Evolutionary conservation across 257 asterid genomes (phyloP).

Genomic region (Fraxinus excelsior): DNA sequence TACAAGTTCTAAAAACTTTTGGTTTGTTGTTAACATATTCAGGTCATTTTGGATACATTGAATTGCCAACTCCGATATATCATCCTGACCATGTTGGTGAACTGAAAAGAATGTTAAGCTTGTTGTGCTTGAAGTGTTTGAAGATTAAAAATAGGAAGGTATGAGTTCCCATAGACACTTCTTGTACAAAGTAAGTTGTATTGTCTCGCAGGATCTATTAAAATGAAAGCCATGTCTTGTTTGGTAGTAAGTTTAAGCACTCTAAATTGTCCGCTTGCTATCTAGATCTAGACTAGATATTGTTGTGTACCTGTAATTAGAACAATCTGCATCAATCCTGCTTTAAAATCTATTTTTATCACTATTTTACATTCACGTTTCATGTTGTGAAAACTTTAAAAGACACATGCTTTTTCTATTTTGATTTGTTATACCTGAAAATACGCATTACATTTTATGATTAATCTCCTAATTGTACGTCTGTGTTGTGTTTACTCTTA

Average conservation of each 20-base stretch:
- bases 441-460: background rate
- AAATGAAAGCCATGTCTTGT: constrained; percentile 16
- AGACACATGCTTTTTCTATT: constrained; percentile 4
- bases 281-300: background rate
- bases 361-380: background rate
- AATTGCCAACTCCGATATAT: constrained; percentile 80
- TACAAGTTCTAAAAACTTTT: constrained; percentile 17
- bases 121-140: constrained; percentile 84
- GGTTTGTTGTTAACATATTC: constrained; percentile 35
- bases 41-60: constrained; percentile 98
- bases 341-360: background rate
- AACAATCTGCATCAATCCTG: background rate
- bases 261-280: background rate
- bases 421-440: constrained; percentile 20
- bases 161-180: constrained; percentile 22
- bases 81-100: constrained; percentile 94
- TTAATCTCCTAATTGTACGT: background rate
- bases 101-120: constrained; percentile 69
- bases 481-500: constrained; percentile 1
- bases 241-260: constrained; percentile 14
- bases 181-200: constrained; percentile 14
- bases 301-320: background rate
- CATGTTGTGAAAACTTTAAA: background rate
- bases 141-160: constrained; percentile 82
- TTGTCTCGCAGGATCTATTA: constrained; percentile 8